A percentile compares a stretch with the other conserved stretches of the same genome.
Conservation (phyloP, 176 grass and related monocot species). For the Secale cereale region DNA sequence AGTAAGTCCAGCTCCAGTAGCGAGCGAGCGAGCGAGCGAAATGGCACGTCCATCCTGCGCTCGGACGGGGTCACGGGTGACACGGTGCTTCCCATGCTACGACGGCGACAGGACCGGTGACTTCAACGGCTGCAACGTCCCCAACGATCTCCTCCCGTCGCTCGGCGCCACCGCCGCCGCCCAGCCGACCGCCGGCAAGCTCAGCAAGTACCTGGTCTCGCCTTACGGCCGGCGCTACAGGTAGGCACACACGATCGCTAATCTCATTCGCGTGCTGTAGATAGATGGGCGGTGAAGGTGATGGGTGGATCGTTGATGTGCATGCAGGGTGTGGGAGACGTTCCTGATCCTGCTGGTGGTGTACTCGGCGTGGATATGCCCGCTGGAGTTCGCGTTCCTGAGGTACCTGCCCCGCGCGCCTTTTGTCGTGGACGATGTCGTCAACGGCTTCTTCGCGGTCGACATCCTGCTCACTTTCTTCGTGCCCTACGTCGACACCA, state of each 20-base stretch:
- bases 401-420: conserved; percentile 57
- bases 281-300: not conserved
- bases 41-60: conserved; percentile 23
- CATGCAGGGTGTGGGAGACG: conserved; percentile 72
- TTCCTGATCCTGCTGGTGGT: conserved; percentile 67
- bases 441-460: conserved; percentile 59
- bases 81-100: conserved; percentile 7
- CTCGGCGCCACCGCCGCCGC: conserved; percentile 31
- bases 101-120: not conserved
- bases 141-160: conserved; percentile 49
- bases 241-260: conserved; percentile 19
- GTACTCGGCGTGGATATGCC: conserved; percentile 86
- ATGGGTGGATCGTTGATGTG: not conserved
- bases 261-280: not conserved
- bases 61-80: conserved; percentile 2
- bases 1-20: not conserved
- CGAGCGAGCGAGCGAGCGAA: not conserved
- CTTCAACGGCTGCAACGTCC: conserved; percentile 10
- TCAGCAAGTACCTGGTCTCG: conserved; percentile 44
- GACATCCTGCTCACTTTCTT: conserved; percentile 79
- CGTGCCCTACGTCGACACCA: conserved; percentile 58
- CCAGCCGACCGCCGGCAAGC: conserved; percentile 1
- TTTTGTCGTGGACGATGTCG: conserved; percentile 55
- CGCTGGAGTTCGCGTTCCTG: conserved; percentile 73
- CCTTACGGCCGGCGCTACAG: conserved; percentile 58